Percentiles rank a stretch among this genome's conserved stretches.
These are phyloP conservation scores for Rhipidocladum racemiflorum DNA, from an alignment of 176 grass and related monocot genomes.

Conservation along the genomic window DNA sequence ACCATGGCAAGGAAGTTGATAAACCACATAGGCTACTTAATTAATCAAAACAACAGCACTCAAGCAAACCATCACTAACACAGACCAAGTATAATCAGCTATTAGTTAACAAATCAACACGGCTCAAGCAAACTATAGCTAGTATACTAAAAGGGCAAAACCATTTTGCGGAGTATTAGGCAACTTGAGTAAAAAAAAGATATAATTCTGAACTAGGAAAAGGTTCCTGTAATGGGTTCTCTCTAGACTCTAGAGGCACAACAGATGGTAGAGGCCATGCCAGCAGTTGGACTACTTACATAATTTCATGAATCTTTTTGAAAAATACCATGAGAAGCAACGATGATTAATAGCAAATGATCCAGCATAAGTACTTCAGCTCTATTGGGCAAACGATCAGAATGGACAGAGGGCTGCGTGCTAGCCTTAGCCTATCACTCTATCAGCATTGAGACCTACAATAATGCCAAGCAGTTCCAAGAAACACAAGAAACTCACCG, in stretches of 20 bases:
- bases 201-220: neutral
- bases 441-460: neutral
- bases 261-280: neutral
- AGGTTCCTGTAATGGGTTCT: neutral
- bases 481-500: conserved; percentile 46
- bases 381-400: neutral
- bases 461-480: neutral
- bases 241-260: neutral
- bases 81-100: neutral
- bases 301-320: neutral
- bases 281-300: neutral
- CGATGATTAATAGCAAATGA: neutral
- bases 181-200: too few species aligned
- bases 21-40: neutral
- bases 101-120: neutral
- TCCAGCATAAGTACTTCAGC: neutral
- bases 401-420: neutral
- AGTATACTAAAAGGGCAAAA: neutral
- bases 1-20: neutral
- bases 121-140: neutral
- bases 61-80: neutral
- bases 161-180: neutral
- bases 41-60: neutral
- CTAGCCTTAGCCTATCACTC: neutral
- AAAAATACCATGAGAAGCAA: neutral